Evolutionary conservation across 371 early-diverging fungal genomes (phyloP), one percentile per base, ranked within the genome.

Genomic region (Syncephalastrum sp.): DNA sequence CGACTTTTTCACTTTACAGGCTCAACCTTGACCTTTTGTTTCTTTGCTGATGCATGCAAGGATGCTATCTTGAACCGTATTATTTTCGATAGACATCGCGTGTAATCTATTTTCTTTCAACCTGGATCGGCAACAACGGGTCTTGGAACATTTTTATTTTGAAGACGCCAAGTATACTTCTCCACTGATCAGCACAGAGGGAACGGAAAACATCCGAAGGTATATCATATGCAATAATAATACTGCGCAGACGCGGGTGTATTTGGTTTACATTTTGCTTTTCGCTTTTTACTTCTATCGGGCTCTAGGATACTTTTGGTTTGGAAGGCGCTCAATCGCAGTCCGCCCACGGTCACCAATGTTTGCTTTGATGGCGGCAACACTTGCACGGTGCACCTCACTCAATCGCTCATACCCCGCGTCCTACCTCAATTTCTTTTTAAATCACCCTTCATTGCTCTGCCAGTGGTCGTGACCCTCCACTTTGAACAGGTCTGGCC

Each of bases 171-270:
- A 57, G 15, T 67, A 72, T 53, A 48, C 58, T 16, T 82, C 82
- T 42, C 85, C 85, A 15, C 65, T 83, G 15, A 50, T 84, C 54
- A 73, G 69, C 7, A 73, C 80, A 16, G 52, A 67, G 38, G 83
- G 83, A 3, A 64, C 72, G 15, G 71, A 73, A 25, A 84, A 81
- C 50, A 84, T 84, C 21, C 76, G 81, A 50, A 61, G 61, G 70
- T 70, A 60, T 52, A 54, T 45, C 16, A 21, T 14, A 17, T 14
- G 50, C 15, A 41, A 38, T 33, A 23, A 29, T 24, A 24, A 47
- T 12, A 24, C 15, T 14, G 7, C 53, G 38, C 38, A 33, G 38
- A 10, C 38, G 8, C 12, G 6, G 38, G 38, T 33, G 38, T 33
- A 33, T 33, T 33, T 33, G 10, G 38, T 10, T 33, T 33, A 33